Evolutionary conservation across 1,284 basidiomycete species (phyloP).

Genomic region (Ceratorhiza oryzae-sativae): DNA sequence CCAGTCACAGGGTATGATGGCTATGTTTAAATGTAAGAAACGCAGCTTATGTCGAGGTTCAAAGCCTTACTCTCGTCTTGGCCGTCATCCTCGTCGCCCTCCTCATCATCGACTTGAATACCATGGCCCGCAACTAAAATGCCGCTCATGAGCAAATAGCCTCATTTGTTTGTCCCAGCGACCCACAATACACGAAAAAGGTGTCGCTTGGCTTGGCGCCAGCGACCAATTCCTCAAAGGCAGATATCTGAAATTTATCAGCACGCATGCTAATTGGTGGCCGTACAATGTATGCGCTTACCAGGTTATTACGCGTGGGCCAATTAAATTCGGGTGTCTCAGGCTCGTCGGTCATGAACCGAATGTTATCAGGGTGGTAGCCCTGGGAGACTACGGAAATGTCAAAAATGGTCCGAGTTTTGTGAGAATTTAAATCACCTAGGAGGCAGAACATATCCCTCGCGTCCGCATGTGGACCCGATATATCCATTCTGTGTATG

Average conservation of each 20-base stretch:
- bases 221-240: neutral
- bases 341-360: constrained; percentile 10
- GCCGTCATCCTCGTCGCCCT: constrained; percentile 19
- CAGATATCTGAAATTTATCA: neutral
- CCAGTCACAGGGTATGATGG: constrained; percentile 26
- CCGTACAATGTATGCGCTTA: neutral
- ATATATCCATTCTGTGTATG: neutral
- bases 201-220: constrained; percentile 1
- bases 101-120: constrained; percentile 1
- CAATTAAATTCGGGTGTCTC: neutral
- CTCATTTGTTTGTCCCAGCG: neutral
- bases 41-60: neutral
- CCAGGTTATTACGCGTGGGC: constrained; percentile 4
- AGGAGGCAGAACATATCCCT: neutral
- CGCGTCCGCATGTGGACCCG: constrained; percentile 1
- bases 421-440: neutral
- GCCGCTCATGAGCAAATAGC: neutral
- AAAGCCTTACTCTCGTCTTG: neutral
- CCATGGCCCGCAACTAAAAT: constrained; percentile 29
- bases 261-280: neutral
- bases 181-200: constrained; percentile 27
- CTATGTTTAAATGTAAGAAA: neutral
- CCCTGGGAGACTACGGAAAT: neutral
- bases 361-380: neutral
- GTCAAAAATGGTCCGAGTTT: neutral